A percentile compares a stretch with the other conserved stretches of the same genome.
Conservation (phyloP, 2,329 filamentous ascomycete genomes). For the Corynespora cassiicola region DNA sequence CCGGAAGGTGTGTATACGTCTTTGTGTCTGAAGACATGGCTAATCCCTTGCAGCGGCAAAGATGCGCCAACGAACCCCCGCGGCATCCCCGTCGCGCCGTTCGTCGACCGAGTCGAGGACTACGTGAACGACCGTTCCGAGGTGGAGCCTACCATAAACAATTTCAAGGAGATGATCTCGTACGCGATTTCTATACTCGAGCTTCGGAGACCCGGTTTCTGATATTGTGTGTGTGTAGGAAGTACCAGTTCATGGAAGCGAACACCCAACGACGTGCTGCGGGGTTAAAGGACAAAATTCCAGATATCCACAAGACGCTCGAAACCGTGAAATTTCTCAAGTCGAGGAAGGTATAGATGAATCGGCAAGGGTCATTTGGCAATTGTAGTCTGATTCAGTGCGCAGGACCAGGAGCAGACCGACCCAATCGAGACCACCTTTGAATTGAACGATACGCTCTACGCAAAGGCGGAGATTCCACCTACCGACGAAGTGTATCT, state of each 20-base stretch:
- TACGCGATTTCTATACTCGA: conserved; percentile 52
- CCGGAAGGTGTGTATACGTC: conserved; percentile 24
- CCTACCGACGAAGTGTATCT: conserved; percentile 91
- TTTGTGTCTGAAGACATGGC: conserved; percentile 1
- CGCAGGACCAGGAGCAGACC: conserved; percentile 59
- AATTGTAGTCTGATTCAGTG: conserved; percentile 11
- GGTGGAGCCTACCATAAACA: conserved; percentile 80
- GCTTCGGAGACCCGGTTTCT: not conserved
- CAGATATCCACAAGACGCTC: conserved; percentile 94
- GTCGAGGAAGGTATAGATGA: conserved; percentile 69
- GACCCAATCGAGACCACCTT: conserved; percentile 90
- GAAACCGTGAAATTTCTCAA: conserved; percentile 89
- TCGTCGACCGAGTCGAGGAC: conserved; percentile 88
- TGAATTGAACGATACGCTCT: conserved; percentile 95
- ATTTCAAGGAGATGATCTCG: conserved; percentile 94
- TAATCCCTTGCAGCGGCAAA: conserved; percentile 39
- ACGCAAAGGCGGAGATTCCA: conserved; percentile 83
- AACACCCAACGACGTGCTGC: conserved; percentile 84
- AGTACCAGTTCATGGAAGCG: conserved; percentile 99
- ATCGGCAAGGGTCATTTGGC: too few relatives aligned
- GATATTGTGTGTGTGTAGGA: conserved; percentile 62
- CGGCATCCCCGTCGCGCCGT: conserved; percentile 83
- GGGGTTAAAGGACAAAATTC: conserved; percentile 91
- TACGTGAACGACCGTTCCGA: conserved; percentile 80
- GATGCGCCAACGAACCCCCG: conserved; percentile 73